Base-by-base conservation (phyloP, 345 rosid species). In the Melastoma malabathricum region DNA sequence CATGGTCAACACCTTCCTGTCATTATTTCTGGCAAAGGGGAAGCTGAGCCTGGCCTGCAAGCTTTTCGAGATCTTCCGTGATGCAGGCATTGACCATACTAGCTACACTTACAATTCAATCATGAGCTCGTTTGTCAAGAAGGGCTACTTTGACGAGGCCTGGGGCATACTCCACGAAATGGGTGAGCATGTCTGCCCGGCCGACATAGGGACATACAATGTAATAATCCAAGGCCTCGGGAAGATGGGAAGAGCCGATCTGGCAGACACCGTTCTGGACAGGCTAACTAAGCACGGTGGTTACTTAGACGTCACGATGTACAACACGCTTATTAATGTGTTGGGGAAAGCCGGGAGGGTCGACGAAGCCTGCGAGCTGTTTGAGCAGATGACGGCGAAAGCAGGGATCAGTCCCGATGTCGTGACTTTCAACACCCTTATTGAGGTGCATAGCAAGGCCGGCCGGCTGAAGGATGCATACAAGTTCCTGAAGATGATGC, bases 41-140 rank as follows among this genome's bases (percentile, higher is more conserved):
- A 75, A 92, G 62, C 72, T 84, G 69, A 92, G 84, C 57, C 39
- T 87, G 48, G 96, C 98, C 59, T 87, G 96, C 75, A 92, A 87
- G 63, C 60, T 92, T 62, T 86, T 92, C 43, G 98, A 92, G 72
- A 70, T 80, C 68, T 80, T 86, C 73, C 75, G 62, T 0, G 80
- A 63, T 20, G 66, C 77, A 77, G 86, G 85, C 27, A 57, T 82
- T 5, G 65, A 79, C 67, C 82, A 80, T 15, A 72, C 71, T 7
- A 75, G 74, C 48, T 89, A 81, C 80, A 81, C 93, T 0, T 82
- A 84, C 63, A 90, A 90, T 68, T 75, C 98, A 3, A 57, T 80
- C 64, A 82, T 84, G 93, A 90, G 94, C 48, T 90, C 89, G 18
- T 84, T 84, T 46, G 89, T 82, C 48, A 90, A 86, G 62, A 86